Conservation (phyloP, 2,329 filamentous ascomycete genomes). For the Graphilbum ipis-grandicollis region DNA sequence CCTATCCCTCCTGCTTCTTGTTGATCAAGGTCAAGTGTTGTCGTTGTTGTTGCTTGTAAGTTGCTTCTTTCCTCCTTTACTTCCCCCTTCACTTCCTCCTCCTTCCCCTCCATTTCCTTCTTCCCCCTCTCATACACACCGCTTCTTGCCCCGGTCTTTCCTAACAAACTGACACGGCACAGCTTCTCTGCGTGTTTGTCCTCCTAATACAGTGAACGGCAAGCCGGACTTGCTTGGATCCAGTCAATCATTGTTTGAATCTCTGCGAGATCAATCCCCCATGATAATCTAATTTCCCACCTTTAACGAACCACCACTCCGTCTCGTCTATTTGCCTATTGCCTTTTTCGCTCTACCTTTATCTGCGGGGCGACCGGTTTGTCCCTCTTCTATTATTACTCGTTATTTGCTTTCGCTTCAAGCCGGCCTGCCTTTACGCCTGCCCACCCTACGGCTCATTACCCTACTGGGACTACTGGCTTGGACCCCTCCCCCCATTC, state of each 20-base stretch:
- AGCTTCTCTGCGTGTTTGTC: background rate
- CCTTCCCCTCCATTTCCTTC: background rate
- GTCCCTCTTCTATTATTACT: constrained; percentile 3
- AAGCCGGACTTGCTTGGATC: constrained; percentile 44
- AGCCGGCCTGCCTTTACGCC: too few species aligned
- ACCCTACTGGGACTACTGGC: constrained; percentile 6
- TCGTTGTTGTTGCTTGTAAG: constrained; percentile 6
- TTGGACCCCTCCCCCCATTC: constrained; percentile 5
- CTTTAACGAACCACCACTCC: constrained; percentile 4
- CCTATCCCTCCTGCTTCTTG: constrained; percentile 17
- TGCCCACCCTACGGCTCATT: constrained; percentile 4
- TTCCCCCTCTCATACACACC: background rate
- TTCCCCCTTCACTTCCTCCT: background rate
- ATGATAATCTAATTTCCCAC: constrained; percentile 8
- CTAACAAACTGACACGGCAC: background rate
- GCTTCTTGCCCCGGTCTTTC: too few species aligned
- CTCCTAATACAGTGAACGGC: constrained; percentile 24
- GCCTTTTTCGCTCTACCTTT: background rate
- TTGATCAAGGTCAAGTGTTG: constrained; percentile 19
- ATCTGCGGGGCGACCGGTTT: constrained; percentile 6
- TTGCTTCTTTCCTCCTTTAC: constrained; percentile 1
- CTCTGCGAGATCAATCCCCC: background rate
- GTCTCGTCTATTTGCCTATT: background rate
- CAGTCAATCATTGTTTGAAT: constrained; percentile 23
- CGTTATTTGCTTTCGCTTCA: too few species aligned